Conservation (phyloP, 345 rosid genomes). For the Triadica sebifera region DNA sequence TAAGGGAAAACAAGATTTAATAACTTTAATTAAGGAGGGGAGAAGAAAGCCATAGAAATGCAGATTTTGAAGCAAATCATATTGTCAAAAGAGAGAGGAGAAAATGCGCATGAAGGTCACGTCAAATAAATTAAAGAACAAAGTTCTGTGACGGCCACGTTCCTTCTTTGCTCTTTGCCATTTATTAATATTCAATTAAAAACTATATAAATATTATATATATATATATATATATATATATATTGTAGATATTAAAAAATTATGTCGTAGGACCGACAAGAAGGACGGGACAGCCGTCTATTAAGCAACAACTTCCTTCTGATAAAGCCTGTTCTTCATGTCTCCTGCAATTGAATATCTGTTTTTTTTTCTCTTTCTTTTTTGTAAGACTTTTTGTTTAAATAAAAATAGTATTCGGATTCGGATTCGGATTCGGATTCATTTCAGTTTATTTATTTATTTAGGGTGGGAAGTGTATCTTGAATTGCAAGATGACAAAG, state of each 20-base stretch:
- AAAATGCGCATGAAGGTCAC: constrained; percentile 25
- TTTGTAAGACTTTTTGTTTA: too few species aligned
- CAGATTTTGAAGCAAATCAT: too few species aligned
- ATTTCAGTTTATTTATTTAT: background rate
- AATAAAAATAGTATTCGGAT: too few species aligned
- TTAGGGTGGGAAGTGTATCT: background rate
- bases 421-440: background rate
- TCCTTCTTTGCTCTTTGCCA: background rate
- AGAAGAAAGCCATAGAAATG: too few species aligned
- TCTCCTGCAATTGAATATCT: constrained; percentile 2
- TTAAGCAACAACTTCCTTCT: constrained; percentile 40
- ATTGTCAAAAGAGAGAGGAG: background rate
- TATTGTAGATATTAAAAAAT: background rate
- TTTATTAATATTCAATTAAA: too few species aligned
- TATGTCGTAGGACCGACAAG: constrained; percentile 43
- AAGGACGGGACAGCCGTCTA: constrained; percentile 66
- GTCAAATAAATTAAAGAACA: constrained; percentile 16
- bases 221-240: too few species aligned
- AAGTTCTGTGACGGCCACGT: constrained; percentile 24
- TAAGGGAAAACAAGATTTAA: too few species aligned
- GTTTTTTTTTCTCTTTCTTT: background rate
- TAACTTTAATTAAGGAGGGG: too few species aligned
- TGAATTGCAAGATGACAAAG: constrained; percentile 15
- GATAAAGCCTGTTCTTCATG: constrained; percentile 42
- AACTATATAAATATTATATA: too few species aligned